Evolutionary conservation across 495 filamentous ascomycete species (phyloP).

Genomic region (Lineolata rhizophorae): DNA sequence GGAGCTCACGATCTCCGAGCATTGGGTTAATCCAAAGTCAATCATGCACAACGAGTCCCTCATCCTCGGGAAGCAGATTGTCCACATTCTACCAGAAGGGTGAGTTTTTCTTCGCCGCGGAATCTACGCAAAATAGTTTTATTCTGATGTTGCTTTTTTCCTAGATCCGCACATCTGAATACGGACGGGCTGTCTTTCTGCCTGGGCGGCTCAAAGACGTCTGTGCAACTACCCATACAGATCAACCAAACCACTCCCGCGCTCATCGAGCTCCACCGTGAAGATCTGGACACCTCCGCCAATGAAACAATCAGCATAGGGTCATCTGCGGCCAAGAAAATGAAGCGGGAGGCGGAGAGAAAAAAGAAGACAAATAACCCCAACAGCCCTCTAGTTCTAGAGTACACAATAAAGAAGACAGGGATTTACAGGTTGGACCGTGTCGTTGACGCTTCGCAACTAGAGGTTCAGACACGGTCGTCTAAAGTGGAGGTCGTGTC

Average conservation of each 20-base stretch:
- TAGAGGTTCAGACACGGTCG: conserved; percentile 58
- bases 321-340: conserved; percentile 42
- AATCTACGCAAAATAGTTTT: background rate
- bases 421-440: conserved; percentile 68
- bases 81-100: conserved; percentile 93
- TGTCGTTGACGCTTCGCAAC: conserved; percentile 77
- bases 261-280: conserved; percentile 60
- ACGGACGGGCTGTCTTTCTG: conserved; percentile 58
- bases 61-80: conserved; percentile 85
- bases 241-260: conserved; percentile 85
- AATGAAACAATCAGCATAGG: conserved; percentile 59
- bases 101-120: conserved; percentile 19
- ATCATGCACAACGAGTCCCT: conserved; percentile 79
- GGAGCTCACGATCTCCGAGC: conserved; percentile 75
- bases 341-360: conserved; percentile 39
- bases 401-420: conserved; percentile 50
- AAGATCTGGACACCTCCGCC: conserved; percentile 56
- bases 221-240: conserved; percentile 54
- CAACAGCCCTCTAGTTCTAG: conserved; percentile 30
- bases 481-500: conserved; percentile 61
- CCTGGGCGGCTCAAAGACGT: conserved; percentile 35
- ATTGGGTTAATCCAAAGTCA: conserved; percentile 61
- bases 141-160: conserved; percentile 16
- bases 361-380: conserved; percentile 24
- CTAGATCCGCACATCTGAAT: conserved; percentile 71